Evolutionary conservation across 768 basidiomycete genomes (phyloP), one percentile per base, ranked within the genome.

Genomic region (Gyrodon lividus): DNA sequence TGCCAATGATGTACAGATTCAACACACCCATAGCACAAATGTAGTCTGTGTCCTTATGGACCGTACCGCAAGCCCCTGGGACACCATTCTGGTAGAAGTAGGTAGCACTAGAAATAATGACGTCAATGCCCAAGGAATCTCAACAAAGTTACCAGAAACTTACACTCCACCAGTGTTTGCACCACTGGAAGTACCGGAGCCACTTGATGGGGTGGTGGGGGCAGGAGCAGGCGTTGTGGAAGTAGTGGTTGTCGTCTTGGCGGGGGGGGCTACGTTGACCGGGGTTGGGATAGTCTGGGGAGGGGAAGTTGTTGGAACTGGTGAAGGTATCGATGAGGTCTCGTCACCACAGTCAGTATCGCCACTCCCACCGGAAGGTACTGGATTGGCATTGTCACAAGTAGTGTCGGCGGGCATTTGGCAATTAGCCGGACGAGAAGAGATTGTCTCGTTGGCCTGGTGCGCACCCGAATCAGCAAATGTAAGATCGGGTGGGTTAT

Each of bases 41-140:
- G 33, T 73, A 45, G 58, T 73, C 84, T 23, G 13, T 59, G 70
- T 96, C 94, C 2, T 62, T 51, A 76, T 82, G 66, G 30, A 72
- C 61, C 26, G 47, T 57, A 40, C 94, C 95, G 68, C 95, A 97
- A 6, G 90, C 88, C 48, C 94, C 94, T 7, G 88, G 74, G 34
- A 75, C 74, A 42, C 86, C 87, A 42, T 80, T 71, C 75, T 91
- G 89, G 70, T 74, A 79, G 75, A 78, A 92, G 67, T 68, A 87
- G 3, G 85, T 87, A 33, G 79, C 84, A 53, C 83, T 48, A 43
- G 16, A 30, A 14, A 46, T 14, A 24, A 51, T 48, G 14, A 54
- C 52, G 10, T 13, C 8, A 28, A 4, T n/a, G 22, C n/a, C 22
- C 46, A 19, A 12, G 0, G 23, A 1, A 16, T 8, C 31, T 12